These are phyloP conservation scores for Dipodascus albidus DNA, from an alignment of 805 yeast genomes.

Conservation along the genomic window DNA sequence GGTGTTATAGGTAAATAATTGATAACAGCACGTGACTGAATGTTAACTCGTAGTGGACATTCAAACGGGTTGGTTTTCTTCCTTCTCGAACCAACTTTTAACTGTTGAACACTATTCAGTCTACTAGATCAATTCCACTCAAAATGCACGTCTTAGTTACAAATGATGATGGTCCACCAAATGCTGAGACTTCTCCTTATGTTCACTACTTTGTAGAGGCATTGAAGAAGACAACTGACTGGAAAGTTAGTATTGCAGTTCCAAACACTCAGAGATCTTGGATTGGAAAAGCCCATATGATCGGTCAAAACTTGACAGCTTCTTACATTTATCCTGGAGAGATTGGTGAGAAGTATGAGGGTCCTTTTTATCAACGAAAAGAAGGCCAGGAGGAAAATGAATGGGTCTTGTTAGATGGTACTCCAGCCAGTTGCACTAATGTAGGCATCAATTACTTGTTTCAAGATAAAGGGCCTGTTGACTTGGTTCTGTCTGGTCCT, in stretches of 20 bases:
- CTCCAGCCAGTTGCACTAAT: conserved; percentile 94
- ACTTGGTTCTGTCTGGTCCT: conserved; percentile 88
- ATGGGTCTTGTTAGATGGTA: conserved; percentile 82
- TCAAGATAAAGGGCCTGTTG: conserved; percentile 40
- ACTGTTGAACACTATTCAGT: no score
- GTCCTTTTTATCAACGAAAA: conserved; percentile 23
- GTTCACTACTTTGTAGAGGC: conserved; percentile 71
- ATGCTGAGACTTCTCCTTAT: conserved; percentile 71
- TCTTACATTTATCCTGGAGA: conserved; percentile 14
- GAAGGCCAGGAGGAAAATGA: conserved; percentile 9
- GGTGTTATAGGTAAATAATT: no score
- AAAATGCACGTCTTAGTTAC: conserved; percentile 34
- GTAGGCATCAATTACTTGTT: conserved; percentile 71
- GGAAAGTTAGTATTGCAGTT: conserved; percentile 76
- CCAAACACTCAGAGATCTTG: conserved; percentile 83
- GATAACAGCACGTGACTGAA: no score
- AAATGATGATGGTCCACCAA: conserved; percentile 94
- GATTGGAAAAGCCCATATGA: conserved; percentile 94
- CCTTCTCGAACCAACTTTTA: no score
- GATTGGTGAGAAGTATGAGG: conserved; percentile 16
- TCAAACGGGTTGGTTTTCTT: no score
- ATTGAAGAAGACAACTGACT: conserved; percentile 50
- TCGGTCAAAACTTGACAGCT: conserved; percentile 45
- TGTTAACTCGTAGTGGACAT: no score
- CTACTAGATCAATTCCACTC: no score